Evolutionary conservation across 768 basidiomycete genomes (phyloP), one percentile per base, ranked within the genome.

Genomic region (Boletales sp.): DNA sequence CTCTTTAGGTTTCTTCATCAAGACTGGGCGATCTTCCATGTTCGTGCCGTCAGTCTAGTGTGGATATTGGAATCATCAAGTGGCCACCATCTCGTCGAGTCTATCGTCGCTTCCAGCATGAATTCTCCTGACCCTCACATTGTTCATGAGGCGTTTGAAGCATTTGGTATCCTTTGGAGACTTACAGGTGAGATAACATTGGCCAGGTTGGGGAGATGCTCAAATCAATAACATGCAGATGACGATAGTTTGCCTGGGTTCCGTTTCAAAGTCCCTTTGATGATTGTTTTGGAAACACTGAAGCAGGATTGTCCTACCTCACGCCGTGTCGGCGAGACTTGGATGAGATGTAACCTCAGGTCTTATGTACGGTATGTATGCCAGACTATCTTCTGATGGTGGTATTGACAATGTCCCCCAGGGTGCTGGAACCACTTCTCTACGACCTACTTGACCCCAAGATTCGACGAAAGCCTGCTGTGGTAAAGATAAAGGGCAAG

Each of bases 271-370:
- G 75, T 86, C 2, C 95, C 95, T 0, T 78, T 97, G 80, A 86
- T 93, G 78, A 81, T 85, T 39, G 83, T 95, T 30, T 70, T 98
- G 44, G 93, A 95, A 61, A 83, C 85, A 0, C 69, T 97, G 42
- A 86, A 84, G 59, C 84, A 77, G 35, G 83, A 86, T 31, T 84
- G 92, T 56, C 88, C 91, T 8, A 71, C 71, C 52, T 67, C 88
- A 10, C 83, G 87, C 25, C 79, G 92, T 11, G 76, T 89, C 31
- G 90, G 90, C 13, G 95, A 98, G 67, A 93, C 93, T 0, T 99
- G 96, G 96, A 93, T 99, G 87, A 81, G 94, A 25, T 93, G 91
- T 62, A 92, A 84, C 59, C 75, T 97, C 30, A 90, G 87, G 64
- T 94, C 93, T 2, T 95, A 95, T 64, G 73, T 93, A 50, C 82